phyloP scores from a whole-genome alignment of 805 yeast species.

The Starmerella geochares region DNA sequence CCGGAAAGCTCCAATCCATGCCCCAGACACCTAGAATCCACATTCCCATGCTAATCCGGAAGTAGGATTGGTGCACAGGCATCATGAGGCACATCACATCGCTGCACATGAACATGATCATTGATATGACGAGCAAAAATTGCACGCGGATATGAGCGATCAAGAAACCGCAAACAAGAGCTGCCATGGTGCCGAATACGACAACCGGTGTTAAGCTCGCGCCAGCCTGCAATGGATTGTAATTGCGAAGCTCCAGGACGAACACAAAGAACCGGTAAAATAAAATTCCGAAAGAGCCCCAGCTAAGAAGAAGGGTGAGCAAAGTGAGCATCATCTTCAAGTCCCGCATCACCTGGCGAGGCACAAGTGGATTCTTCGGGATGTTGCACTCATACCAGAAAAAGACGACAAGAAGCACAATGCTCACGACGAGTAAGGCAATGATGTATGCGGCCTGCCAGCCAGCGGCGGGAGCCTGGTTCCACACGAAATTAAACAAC shows the following conservation, averaged over 20 bases:
- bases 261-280: conserved; percentile 51
- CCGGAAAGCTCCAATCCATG: conserved; percentile 71
- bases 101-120: conserved; percentile 40
- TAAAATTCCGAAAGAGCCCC: conserved; percentile 77
- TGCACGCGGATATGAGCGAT: conserved; percentile 43
- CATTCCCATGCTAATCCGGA: conserved; percentile 47
- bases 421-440: conserved; percentile 46
- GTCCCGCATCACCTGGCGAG: conserved; percentile 12
- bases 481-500: conserved; percentile 58
- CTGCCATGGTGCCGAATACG: conserved; percentile 49
- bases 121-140: conserved; percentile 41
- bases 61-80: conserved; percentile 53
- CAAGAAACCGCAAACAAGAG: conserved; percentile 42
- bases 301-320: conserved; percentile 48
- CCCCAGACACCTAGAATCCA: conserved; percentile 54
- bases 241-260: conserved; percentile 40
- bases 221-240: conserved; percentile 40
- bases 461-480: conserved; percentile 64
- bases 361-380: conserved; percentile 56
- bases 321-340: conserved; percentile 40
- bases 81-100: conserved; percentile 18
- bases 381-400: conserved; percentile 35
- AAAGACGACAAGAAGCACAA: conserved; percentile 39
- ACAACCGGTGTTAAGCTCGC: conserved; percentile 40
- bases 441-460: conserved; percentile 54